Evolutionary conservation across 108 stramenopile genomes (phyloP).

Genomic region (Skeletonema menzelii): DNA sequence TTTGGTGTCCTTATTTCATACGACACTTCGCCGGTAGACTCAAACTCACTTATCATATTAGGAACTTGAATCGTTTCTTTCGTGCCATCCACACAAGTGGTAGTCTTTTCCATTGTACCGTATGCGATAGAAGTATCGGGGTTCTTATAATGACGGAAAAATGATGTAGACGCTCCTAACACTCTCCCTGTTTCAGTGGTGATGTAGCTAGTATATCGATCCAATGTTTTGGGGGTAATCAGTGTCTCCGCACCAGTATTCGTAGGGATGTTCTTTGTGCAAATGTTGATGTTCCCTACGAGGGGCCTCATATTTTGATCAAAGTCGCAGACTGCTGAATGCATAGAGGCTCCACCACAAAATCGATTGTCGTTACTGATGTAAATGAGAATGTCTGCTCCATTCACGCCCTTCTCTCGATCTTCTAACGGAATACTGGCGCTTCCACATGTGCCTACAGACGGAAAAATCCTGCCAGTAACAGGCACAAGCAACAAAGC

Average conservation of each 20-base stretch:
- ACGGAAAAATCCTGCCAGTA: conserved; percentile 26
- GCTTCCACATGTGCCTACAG: conserved; percentile 29
- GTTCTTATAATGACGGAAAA: conserved; percentile 34
- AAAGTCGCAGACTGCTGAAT: conserved; percentile 48
- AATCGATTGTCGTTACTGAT: conserved; percentile 40
- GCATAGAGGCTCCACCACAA: conserved; percentile 39
- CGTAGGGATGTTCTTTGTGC: conserved; percentile 31
- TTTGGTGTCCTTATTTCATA: conserved; percentile 76
- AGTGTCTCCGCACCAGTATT: neutral
- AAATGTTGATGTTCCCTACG: conserved; percentile 48
- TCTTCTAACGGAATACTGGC: conserved; percentile 26
- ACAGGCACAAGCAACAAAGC: conserved; percentile 25
- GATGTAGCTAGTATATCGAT: conserved; percentile 24
- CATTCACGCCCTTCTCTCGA: conserved; percentile 32
- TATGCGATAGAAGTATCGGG: conserved; percentile 29
- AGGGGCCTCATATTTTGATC: conserved; percentile 46
- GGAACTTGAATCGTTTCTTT: conserved; percentile 36
- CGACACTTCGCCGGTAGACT: conserved; percentile 12
- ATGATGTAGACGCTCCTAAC: conserved; percentile 39
- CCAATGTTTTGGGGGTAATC: conserved; percentile 1
- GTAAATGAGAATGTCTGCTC: conserved; percentile 43
- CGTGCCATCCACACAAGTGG: conserved; percentile 38
- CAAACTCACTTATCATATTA: conserved; percentile 26
- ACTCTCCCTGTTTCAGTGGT: conserved; percentile 39
- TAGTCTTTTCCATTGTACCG: conserved; percentile 18